These are phyloP conservation scores for Pyrenophora seminiperda DNA, from an alignment of 2,329 filamentous ascomycete genomes.

Conservation along the genomic window DNA sequence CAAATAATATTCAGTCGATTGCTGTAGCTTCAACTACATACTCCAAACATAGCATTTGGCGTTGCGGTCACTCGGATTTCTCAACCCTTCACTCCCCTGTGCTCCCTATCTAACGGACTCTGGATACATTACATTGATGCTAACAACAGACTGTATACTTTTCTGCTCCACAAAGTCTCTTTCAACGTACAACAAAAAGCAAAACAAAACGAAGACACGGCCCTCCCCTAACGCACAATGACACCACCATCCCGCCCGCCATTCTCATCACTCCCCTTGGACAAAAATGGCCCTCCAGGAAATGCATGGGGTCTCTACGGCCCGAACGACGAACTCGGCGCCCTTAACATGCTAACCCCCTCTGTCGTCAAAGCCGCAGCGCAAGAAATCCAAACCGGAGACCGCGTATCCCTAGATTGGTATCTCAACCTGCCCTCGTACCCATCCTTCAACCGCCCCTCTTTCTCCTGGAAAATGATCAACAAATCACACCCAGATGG, in stretches of 20 bases:
- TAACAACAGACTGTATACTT: too few relatives aligned
- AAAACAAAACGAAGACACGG: not conserved
- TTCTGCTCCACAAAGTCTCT: too few relatives aligned
- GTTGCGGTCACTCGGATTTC: too few relatives aligned
- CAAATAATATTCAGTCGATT: not conserved
- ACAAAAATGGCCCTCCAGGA: constrained; percentile 55
- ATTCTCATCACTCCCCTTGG: constrained; percentile 58
- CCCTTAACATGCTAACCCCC: constrained; percentile 61
- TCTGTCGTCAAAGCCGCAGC: constrained; percentile 51
- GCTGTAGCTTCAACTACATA: not conserved
- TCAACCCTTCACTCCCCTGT: too few relatives aligned
- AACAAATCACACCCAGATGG: constrained; percentile 38
- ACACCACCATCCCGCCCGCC: constrained; percentile 35
- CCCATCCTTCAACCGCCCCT: constrained; percentile 46
- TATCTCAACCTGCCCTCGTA: constrained; percentile 47
- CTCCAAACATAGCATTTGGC: too few relatives aligned
- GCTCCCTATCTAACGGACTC: too few relatives aligned
- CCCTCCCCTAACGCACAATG: constrained; percentile 10
- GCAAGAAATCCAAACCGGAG: constrained; percentile 53
- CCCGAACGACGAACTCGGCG: constrained; percentile 58
- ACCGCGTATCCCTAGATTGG: constrained; percentile 49
- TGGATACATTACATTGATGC: too few relatives aligned
- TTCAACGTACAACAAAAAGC: not conserved
- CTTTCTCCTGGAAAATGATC: constrained; percentile 37
- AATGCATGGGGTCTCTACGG: constrained; percentile 65